Conservation (phyloP, 2,329 filamentous ascomycete genomes). For the Dichotomopilus funicola region DNA sequence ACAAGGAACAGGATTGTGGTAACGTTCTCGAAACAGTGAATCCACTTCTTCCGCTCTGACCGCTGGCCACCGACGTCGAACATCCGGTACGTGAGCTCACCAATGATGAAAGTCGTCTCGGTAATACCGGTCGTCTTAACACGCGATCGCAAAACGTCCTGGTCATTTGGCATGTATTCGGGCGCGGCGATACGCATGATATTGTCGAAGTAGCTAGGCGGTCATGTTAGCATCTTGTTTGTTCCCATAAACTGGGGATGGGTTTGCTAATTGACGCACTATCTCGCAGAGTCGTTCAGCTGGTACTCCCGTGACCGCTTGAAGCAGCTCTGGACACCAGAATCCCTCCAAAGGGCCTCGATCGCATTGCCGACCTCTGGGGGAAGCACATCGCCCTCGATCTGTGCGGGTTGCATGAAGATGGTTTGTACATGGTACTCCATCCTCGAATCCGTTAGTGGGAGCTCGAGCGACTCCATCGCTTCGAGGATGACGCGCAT, state of each 20-base stretch:
- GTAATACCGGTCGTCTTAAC: conserved; percentile 98
- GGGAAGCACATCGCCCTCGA: conserved; percentile 90
- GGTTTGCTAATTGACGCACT: conserved; percentile 52
- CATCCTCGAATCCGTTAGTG: conserved; percentile 83
- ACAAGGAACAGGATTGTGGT: conserved; percentile 95
- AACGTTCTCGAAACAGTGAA: conserved; percentile 97
- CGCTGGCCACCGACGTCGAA: conserved; percentile 95
- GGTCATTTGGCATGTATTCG: conserved; percentile 91
- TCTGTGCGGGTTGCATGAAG: conserved; percentile 97
- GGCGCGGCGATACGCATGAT: conserved; percentile 84
- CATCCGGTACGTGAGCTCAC: conserved; percentile 92
- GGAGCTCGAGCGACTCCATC: conserved; percentile 66
- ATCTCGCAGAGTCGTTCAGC: conserved; percentile 92
- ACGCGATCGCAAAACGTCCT: conserved; percentile 91
- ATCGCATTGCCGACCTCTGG: conserved; percentile 91
- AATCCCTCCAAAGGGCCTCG: conserved; percentile 86
- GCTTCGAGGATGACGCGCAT: conserved; percentile 65
- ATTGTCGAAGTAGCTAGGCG: conserved; percentile 82
- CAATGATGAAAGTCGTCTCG: conserved; percentile 92
- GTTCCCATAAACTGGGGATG: no score
- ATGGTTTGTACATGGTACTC: conserved; percentile 98
- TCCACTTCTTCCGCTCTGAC: conserved; percentile 98
- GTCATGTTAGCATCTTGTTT: conserved; percentile 28
- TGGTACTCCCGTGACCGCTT: conserved; percentile 94
- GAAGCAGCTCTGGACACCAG: conserved; percentile 90